Percentiles rank a stretch among this genome's conserved stretches.
Evolutionary conservation across 2,329 filamentous ascomycete genomes (phyloP).

Genomic region (Fusarium duplospermum): DNA sequence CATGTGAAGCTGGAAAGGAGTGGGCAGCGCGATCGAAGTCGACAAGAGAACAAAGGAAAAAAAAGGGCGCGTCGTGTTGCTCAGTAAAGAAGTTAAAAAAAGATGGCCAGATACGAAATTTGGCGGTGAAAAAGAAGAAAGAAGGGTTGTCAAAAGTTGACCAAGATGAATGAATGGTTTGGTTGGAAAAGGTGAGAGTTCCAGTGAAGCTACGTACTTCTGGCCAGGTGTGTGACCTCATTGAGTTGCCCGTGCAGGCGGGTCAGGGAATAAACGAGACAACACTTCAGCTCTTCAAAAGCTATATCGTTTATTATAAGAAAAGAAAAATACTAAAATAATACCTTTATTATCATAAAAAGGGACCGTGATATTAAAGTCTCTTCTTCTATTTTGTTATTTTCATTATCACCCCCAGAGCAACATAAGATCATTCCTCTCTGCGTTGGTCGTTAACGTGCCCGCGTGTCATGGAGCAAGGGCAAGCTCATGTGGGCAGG

Average conservation of each 20-base stretch:
- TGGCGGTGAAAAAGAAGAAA: background rate
- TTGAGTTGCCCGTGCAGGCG: background rate
- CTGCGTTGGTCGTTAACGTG: background rate
- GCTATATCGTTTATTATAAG: background rate
- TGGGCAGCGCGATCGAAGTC: background rate
- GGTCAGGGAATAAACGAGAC: background rate
- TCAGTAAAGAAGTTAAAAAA: background rate
- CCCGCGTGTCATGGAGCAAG: background rate
- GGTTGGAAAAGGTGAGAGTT: background rate
- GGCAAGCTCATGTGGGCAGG: constrained; percentile 8
- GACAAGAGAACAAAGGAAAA: constrained; percentile 2
- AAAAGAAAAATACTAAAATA: background rate
- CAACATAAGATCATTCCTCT: background rate
- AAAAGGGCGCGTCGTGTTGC: background rate
- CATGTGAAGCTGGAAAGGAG: constrained; percentile 20
- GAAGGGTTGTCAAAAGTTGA: background rate
- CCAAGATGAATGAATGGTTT: background rate
- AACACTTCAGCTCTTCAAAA: background rate
- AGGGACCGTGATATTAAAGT: too few species aligned
- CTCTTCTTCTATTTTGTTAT: background rate
- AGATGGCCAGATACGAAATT: constrained; percentile 9
- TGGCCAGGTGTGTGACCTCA: constrained; percentile 9
- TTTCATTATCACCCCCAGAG: background rate
- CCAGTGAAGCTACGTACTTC: constrained; percentile 8
- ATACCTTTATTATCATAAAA: too few species aligned